Evolutionary conservation across 1,284 basidiomycete genomes (phyloP).

Genomic region (Phlebopus sp.): DNA sequence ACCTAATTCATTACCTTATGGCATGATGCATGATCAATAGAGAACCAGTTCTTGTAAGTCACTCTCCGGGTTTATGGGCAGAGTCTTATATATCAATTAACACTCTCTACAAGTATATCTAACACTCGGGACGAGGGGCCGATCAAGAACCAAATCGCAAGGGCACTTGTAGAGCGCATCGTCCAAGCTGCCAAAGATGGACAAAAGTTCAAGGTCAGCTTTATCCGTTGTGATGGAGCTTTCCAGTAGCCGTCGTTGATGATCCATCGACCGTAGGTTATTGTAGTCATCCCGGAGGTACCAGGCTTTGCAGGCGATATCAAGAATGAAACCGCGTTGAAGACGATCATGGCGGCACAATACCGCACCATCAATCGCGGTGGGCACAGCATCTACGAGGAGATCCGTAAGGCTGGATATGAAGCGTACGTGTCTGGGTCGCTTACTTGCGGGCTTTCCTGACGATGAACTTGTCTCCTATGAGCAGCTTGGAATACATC

Average conservation of each 20-base stretch:
- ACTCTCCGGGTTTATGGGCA: not conserved
- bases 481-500: slow-evolving; percentile 67
- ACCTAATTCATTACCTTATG: slow-evolving; percentile 10
- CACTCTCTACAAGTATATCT: slow-evolving; percentile 61
- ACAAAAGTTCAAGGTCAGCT: slow-evolving; percentile 72
- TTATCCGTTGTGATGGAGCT: not conserved
- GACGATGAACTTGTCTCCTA: too few species aligned
- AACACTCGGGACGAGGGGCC: slow-evolving; percentile 62
- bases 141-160: slow-evolving; percentile 80
- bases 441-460: not conserved
- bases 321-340: slow-evolving; percentile 65
- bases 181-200: slow-evolving; percentile 70
- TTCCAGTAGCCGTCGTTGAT: slow-evolving; percentile 5
- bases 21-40: slow-evolving; percentile 34
- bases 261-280: slow-evolving; percentile 45
- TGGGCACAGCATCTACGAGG: slow-evolving; percentile 82
- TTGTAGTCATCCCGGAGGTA: slow-evolving; percentile 81
- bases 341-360: slow-evolving; percentile 82
- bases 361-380: slow-evolving; percentile 88
- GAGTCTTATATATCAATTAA: slow-evolving; percentile 12
- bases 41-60: slow-evolving; percentile 94
- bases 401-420: slow-evolving; percentile 73
- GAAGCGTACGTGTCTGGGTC: slow-evolving; percentile 66
- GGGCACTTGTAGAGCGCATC: slow-evolving; percentile 81
- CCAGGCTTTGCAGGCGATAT: slow-evolving; percentile 84